Conservation (phyloP, 768 basidiomycete genomes). For the Collybia sordida region DNA sequence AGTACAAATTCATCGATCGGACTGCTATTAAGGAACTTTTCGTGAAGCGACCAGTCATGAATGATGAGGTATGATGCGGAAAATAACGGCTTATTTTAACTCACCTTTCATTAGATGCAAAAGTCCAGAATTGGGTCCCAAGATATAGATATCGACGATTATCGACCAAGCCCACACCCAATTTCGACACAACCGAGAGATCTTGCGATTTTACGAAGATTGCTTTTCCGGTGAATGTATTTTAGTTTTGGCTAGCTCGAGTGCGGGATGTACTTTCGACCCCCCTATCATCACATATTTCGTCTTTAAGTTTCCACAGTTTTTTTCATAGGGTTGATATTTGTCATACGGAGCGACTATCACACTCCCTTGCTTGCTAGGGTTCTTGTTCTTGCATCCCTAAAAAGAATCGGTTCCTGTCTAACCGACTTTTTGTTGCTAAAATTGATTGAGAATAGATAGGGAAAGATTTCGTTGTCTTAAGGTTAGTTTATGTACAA, state of each 20-base stretch:
- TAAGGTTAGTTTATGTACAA: too few relatives aligned
- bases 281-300: too few relatives aligned
- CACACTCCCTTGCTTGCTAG: too few relatives aligned
- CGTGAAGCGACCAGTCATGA: constrained; percentile 61
- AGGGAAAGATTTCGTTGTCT: too few relatives aligned
- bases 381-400: too few relatives aligned
- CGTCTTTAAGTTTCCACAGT: too few relatives aligned
- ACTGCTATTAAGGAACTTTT: constrained; percentile 54
- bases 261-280: too few relatives aligned
- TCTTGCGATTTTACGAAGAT: constrained; percentile 45
- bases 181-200: constrained; percentile 33
- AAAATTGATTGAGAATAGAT: too few relatives aligned
- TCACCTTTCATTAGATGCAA: constrained; percentile 51
- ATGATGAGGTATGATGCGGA: constrained; percentile 51
- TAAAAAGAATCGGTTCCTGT: too few relatives aligned
- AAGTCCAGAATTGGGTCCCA: constrained; percentile 59
- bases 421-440: too few relatives aligned
- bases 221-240: constrained; percentile 44
- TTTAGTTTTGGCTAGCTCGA: constrained; percentile 26
- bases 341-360: too few relatives aligned
- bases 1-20: constrained; percentile 65
- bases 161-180: constrained; percentile 22
- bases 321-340: too few relatives aligned
- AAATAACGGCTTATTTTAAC: neutral
- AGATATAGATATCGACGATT: constrained; percentile 44